A percentile compares a stretch with the other conserved stretches of the same genome.
Conservation (phyloP, 1,284 basidiomycete genomes). For the Gymnopus androsaceus region DNA sequence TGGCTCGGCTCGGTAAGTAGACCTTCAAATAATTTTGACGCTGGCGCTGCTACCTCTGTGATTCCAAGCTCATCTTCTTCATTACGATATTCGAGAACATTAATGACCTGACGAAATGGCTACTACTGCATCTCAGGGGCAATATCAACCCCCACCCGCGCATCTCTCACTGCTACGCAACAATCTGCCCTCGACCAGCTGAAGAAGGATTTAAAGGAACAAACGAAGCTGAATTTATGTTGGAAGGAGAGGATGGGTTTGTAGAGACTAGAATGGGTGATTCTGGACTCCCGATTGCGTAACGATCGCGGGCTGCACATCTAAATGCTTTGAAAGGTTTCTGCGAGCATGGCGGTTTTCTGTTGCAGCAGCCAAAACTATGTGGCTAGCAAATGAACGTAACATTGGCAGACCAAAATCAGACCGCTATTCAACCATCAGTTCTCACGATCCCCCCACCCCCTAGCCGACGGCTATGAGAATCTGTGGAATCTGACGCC, state of each 20-base stretch:
- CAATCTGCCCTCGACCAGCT: conserved; percentile 74
- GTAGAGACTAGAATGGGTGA: conserved; percentile 79
- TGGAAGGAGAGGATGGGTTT: conserved; percentile 49
- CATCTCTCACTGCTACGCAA: conserved; percentile 71
- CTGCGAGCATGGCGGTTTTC: conserved; percentile 94
- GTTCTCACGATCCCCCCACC: too few relatives aligned
- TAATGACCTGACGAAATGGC: conserved; percentile 1
- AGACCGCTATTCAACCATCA: too few relatives aligned
- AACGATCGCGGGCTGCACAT: not conserved
- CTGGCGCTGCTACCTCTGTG: too few relatives aligned
- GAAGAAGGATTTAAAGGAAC: conserved; percentile 62
- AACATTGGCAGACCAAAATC: too few relatives aligned
- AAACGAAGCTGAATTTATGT: not conserved
- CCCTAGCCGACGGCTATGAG: too few relatives aligned
- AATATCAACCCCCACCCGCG: conserved; percentile 72
- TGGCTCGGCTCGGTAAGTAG: too few relatives aligned
- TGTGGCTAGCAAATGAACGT: conserved; percentile 84
- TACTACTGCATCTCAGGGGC: conserved; percentile 7
- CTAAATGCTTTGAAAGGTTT: conserved; percentile 53
- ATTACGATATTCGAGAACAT: too few relatives aligned
- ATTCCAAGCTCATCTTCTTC: too few relatives aligned
- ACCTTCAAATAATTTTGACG: too few relatives aligned
- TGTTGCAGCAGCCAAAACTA: conserved; percentile 76
- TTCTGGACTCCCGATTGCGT: conserved; percentile 51
- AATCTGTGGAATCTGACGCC: too few relatives aligned